Conservation (phyloP, 140 eudicot species). For the Flaveria floridana region DNA sequence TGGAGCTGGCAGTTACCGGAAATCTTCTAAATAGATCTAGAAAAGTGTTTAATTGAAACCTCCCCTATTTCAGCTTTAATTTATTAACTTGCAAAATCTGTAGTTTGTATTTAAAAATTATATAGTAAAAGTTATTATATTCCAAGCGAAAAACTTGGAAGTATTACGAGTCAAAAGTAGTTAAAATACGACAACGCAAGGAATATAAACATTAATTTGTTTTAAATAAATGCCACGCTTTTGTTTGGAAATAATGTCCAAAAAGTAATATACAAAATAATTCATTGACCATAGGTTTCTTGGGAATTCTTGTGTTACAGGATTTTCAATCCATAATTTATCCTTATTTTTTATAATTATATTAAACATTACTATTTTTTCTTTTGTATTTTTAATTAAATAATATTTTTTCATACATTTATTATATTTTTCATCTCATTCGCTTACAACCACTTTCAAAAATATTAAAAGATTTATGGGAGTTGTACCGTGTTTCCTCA, state of each 20-base stretch:
- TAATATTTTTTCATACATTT: no score
- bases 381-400: no score
- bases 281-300: neutral
- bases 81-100: neutral
- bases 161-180: constrained; percentile 11
- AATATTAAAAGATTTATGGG: no score
- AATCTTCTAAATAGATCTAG: neutral
- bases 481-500: no score
- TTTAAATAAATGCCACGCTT: constrained; percentile 14
- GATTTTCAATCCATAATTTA: no score
- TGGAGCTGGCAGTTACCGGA: neutral
- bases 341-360: no score
- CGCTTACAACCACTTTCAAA: no score
- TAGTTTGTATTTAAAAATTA: neutral
- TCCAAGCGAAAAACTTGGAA: neutral
- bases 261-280: neutral
- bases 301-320: neutral
- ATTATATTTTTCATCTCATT: no score
- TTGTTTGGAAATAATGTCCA: neutral
- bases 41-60: neutral
- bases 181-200: neutral
- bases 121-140: neutral
- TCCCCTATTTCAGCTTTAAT: neutral
- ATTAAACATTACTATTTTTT: no score
- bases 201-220: neutral